Evolutionary conservation across 768 basidiomycete species (phyloP).

Genomic region (Pisolithus sp.): DNA sequence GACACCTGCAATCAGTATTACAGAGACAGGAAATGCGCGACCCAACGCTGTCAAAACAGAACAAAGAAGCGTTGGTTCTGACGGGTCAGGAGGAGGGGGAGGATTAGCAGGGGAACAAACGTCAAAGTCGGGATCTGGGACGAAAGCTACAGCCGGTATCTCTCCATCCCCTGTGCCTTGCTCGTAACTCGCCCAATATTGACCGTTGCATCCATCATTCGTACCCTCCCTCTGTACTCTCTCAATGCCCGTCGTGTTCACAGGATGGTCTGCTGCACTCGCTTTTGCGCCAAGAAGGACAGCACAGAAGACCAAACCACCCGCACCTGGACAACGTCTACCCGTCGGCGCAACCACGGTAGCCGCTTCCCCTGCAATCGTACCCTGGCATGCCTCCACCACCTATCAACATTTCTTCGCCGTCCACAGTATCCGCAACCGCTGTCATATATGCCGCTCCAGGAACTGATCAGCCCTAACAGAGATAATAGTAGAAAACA

Average conservation of each 20-base stretch:
- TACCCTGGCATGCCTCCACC: slow-evolving; percentile 17
- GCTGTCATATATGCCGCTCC: slow-evolving; percentile 72
- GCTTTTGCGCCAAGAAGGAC: slow-evolving; percentile 79
- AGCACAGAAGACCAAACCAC: slow-evolving; percentile 52
- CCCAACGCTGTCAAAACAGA: slow-evolving; percentile 20
- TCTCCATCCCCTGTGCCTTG: slow-evolving; percentile 38
- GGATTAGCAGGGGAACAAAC: slow-evolving; percentile 38
- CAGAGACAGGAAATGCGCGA: slow-evolving; percentile 13
- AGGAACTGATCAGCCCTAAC: slow-evolving; percentile 34
- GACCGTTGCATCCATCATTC: slow-evolving; percentile 29
- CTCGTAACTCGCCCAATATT: slow-evolving; percentile 30
- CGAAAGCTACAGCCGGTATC: slow-evolving; percentile 53
- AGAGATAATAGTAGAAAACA: slow-evolving; percentile 22
- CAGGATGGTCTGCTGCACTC: slow-evolving; percentile 87
- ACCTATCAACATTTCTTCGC: slow-evolving; percentile 26
- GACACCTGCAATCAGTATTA: background rate
- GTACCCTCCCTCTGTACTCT: background rate
- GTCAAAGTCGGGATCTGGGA: slow-evolving; percentile 35
- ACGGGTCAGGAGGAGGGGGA: slow-evolving; percentile 24
- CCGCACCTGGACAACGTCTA: slow-evolving; percentile 23
- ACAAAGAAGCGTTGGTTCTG: slow-evolving; percentile 18
- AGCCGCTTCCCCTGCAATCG: slow-evolving; percentile 20
- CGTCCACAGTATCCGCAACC: slow-evolving; percentile 39
- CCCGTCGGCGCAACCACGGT: slow-evolving; percentile 53
- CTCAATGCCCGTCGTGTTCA: slow-evolving; percentile 1